Evolutionary conservation across 2,329 filamentous ascomycete genomes (phyloP).

Genomic region (Torrubiellomyces zombiae): DNA sequence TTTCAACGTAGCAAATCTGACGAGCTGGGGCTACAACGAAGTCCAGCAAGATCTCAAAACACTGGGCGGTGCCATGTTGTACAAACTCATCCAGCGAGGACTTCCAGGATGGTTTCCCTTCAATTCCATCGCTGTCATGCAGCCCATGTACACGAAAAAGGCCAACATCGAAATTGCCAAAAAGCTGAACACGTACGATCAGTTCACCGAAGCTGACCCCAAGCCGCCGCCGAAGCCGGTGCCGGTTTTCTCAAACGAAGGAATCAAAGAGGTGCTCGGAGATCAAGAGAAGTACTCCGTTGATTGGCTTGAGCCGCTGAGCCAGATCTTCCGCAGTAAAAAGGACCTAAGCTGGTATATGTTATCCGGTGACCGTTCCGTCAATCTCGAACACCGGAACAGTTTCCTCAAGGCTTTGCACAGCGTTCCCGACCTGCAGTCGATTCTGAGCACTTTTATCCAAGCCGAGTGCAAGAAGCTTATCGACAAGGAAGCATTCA

Average conservation of each 20-base stretch:
- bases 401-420: conserved; percentile 14
- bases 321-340: conserved; percentile 17
- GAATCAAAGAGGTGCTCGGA: conserved; percentile 16
- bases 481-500: conserved; percentile 22
- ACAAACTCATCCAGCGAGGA: conserved; percentile 28
- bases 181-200: conserved; percentile 18
- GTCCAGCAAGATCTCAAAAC: conserved; percentile 14
- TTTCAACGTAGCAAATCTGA: conserved; percentile 23
- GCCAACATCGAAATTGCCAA: conserved; percentile 21
- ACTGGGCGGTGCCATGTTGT: conserved; percentile 24
- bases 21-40: conserved; percentile 25
- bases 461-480: conserved; percentile 19
- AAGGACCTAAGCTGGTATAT: conserved; percentile 22
- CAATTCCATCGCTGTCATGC: conserved; percentile 26
- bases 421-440: conserved; percentile 16
- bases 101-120: conserved; percentile 25
- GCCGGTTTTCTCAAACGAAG: conserved; percentile 9
- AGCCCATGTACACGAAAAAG: conserved; percentile 27
- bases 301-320: conserved; percentile 16
- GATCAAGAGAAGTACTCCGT: conserved; percentile 16
- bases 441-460: conserved; percentile 16
- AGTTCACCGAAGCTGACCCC: conserved; percentile 18
- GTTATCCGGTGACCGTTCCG: conserved; percentile 17
- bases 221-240: conserved; percentile 16
- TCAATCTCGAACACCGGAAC: conserved; percentile 15